Conservation (phyloP, 805 yeast species). For the Kodamaea lidongshanica region DNA sequence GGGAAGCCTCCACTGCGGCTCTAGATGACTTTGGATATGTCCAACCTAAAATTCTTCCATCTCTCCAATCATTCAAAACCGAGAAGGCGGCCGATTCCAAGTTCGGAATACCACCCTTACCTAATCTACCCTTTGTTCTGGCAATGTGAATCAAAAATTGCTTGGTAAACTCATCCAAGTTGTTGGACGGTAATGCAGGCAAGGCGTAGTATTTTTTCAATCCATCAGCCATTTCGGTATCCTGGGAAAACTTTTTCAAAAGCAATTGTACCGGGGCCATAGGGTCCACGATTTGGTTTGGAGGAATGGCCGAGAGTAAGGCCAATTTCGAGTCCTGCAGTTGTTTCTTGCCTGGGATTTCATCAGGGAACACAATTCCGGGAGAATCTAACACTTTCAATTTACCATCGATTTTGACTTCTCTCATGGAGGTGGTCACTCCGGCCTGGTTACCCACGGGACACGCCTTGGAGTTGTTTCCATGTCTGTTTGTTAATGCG, state of each 20-base stretch:
- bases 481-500: conserved; percentile 77
- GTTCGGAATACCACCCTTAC: conserved; percentile 91
- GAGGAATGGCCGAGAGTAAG: conserved; percentile 82
- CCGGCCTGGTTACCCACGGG: conserved; percentile 99
- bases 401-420: conserved; percentile 86
- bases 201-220: conserved; percentile 68
- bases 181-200: conserved; percentile 70
- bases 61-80: conserved; percentile 93
- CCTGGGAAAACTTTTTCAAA: conserved; percentile 68
- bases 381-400: conserved; percentile 90
- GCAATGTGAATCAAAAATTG: conserved; percentile 90
- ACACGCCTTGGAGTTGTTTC: conserved; percentile 68
- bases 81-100: conserved; percentile 76
- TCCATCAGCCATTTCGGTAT: conserved; percentile 68
- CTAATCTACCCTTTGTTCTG: conserved; percentile 84
- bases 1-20: conserved; percentile 22
- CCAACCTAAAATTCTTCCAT: conserved; percentile 92
- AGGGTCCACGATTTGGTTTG: conserved; percentile 80
- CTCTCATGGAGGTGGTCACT: conserved; percentile 86
- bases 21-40: conserved; percentile 59
- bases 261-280: conserved; percentile 71
- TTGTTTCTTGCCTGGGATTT: conserved; percentile 34
- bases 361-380: conserved; percentile 92
- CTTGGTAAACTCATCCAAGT: conserved; percentile 72
- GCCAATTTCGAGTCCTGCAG: conserved; percentile 79